phyloP scores from a whole-genome alignment of 73 alveolate genomes.

The Uronychia setigera region DNA sequence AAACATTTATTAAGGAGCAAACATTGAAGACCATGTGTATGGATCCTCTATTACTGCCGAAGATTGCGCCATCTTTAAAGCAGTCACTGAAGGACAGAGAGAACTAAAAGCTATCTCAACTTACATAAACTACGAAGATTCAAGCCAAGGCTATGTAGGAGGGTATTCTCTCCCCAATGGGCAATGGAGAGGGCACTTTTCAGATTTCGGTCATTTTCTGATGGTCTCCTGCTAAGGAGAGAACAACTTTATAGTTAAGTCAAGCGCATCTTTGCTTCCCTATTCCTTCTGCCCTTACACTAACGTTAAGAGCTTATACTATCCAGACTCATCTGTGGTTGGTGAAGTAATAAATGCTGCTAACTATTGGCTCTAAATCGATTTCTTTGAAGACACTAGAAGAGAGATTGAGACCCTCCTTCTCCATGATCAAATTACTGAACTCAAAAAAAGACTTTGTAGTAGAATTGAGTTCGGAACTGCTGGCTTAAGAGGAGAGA shows the following conservation, averaged over 20 bases:
- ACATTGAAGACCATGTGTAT: conserved; percentile 24
- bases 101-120: conserved; percentile 45
- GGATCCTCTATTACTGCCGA: conserved; percentile 44
- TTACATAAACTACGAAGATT: background rate
- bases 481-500: conserved; percentile 57
- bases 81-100: conserved; percentile 42
- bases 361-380: conserved; percentile 42
- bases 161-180: conserved; percentile 58
- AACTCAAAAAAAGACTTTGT: conserved; percentile 32
- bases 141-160: conserved; percentile 9
- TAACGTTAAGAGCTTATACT: background rate
- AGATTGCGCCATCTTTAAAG: conserved; percentile 50
- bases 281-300: background rate
- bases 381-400: conserved; percentile 50
- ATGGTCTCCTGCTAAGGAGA: conserved; percentile 49
- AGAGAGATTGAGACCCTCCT: conserved; percentile 34
- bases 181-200: conserved; percentile 51
- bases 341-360: conserved; percentile 46
- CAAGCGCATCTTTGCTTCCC: conserved; percentile 28
- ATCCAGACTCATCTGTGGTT: conserved; percentile 15
- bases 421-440: conserved; percentile 4
- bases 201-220: conserved; percentile 18
- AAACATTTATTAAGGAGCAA: conserved; percentile 42
- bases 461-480: conserved; percentile 45
- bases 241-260: conserved; percentile 37